Base-by-base conservation (phyloP, 768 basidiomycete genomes). In the Psilocybe azurescens region DNA sequence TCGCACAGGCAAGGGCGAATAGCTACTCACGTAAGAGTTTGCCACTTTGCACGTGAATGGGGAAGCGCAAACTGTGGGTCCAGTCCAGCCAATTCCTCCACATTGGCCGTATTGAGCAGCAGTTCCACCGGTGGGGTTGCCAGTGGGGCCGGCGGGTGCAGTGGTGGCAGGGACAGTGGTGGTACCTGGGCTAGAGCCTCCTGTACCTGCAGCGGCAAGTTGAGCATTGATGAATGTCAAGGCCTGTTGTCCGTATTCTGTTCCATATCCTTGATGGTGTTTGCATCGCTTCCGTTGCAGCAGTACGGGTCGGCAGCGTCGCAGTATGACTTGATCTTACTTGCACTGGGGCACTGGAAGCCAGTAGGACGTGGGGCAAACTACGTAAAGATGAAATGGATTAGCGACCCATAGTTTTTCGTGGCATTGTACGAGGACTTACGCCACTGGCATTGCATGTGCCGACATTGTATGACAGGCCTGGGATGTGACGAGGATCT, bases 291-390 rank as follows among this genome's bases (percentile, higher is more conserved):
- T 30, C 75, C 74, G 54, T 72, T 76, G 69, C 75, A 74, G 69
- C 75, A 76, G 70, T 72, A 76, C 2, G 74, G 74, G 65, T 73
- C 73, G 2, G 72, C 59, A 11, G 75, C 67, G 51, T 76, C 75
- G 68, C 75, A 76, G 73, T 58, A 58, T n/a, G 58, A 59, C n/a
- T 59, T 39, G 39, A 59, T 59, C n/a, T 39, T 53, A 11, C 49
- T 51, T 30, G 58, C 58, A 51, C 30, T 59, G 51, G 58, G 58
- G 58, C 58, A 59, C 10, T 39, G 36, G 51, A 59, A 76, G 41
- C 75, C 75, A 10, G 72, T 32, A 10, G 74, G 74, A 47, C 74
- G 74, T 14, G 73, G 73, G 7, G 73, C 74, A 59, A 74, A 74
- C 75, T 76, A 41, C 5, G 3, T 20, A 5, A 2, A 18, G 13